phyloP scores from a whole-genome alignment of 495 filamentous ascomycete genomes.

The Neurospora sublineolata region DNA sequence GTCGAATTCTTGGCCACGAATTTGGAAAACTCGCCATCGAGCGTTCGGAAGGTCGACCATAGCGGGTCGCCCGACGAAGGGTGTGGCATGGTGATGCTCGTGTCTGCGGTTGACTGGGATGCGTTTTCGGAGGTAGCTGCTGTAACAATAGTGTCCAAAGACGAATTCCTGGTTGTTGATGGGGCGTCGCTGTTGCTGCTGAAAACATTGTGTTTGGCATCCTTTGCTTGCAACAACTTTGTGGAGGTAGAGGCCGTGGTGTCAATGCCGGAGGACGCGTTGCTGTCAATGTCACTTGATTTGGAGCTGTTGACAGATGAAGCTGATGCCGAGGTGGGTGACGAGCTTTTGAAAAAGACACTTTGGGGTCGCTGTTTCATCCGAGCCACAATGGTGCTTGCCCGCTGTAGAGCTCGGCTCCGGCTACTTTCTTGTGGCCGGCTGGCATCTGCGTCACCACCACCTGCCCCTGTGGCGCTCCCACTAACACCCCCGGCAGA shows the following conservation, averaged over 20 bases:
- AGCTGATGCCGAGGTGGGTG: slow-evolving; percentile 10
- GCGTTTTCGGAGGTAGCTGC: slow-evolving; percentile 44
- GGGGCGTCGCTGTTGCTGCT: slow-evolving; percentile 19
- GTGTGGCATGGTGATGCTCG: slow-evolving; percentile 28
- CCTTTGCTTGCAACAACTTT: slow-evolving; percentile 1
- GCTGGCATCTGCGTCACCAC: slow-evolving; percentile 17
- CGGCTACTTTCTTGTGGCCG: slow-evolving; percentile 18
- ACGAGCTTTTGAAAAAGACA: slow-evolving; percentile 22
- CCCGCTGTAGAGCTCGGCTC: slow-evolving; percentile 17
- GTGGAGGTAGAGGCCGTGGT: not conserved
- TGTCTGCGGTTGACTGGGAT: slow-evolving; percentile 41
- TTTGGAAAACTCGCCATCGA: slow-evolving; percentile 77
- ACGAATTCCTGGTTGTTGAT: slow-evolving; percentile 36
- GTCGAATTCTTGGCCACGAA: slow-evolving; percentile 66
- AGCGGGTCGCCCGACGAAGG: slow-evolving; percentile 62
- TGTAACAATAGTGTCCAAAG: slow-evolving; percentile 38
- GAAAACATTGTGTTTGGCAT: slow-evolving; percentile 11
- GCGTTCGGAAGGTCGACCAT: slow-evolving; percentile 70
- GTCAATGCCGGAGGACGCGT: slow-evolving; percentile 3
- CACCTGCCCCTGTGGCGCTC: slow-evolving; percentile 18
- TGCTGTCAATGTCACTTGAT: slow-evolving; percentile 8
- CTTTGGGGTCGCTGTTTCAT: slow-evolving; percentile 32
- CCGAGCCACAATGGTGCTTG: slow-evolving; percentile 28
- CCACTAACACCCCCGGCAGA: slow-evolving; percentile 10
- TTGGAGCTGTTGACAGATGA: slow-evolving; percentile 18